Conservation (phyloP, 1,284 basidiomycete genomes). For the Cystobasidium pallidum region DNA sequence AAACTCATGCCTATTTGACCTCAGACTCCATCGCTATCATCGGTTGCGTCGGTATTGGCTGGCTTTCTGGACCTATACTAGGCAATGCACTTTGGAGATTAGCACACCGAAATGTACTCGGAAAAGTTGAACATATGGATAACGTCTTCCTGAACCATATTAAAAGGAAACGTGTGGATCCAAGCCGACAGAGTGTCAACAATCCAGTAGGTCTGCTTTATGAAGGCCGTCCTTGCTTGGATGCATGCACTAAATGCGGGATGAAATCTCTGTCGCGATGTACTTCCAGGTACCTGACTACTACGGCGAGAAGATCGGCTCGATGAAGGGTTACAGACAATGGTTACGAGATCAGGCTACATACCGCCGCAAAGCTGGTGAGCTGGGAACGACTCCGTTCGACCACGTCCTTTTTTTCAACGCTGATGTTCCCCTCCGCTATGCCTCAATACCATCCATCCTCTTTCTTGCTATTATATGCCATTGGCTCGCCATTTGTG, state of each 20-base stretch:
- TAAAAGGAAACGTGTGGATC: constrained; percentile 50
- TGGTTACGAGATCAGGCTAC: constrained; percentile 49
- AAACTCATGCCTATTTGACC: not conserved
- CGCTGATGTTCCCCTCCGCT: no score
- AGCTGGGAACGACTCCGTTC: not conserved
- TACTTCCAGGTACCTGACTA: constrained; percentile 48
- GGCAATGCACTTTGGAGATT: constrained; percentile 49
- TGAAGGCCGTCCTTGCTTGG: no score
- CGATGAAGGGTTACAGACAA: constrained; percentile 48
- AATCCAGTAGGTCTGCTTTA: constrained; percentile 48
- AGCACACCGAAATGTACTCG: constrained; percentile 45
- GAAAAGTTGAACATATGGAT: constrained; percentile 52
- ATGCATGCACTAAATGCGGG: not conserved
- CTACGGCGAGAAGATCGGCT: constrained; percentile 51
- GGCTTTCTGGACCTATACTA: constrained; percentile 51
- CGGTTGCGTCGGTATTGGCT: constrained; percentile 50
- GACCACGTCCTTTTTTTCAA: no score
- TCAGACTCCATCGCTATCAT: constrained; percentile 46
- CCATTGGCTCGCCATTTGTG: no score
- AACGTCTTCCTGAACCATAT: constrained; percentile 52
- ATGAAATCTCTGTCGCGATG: no score
- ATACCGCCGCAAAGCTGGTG: constrained; percentile 49
- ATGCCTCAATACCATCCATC: no score
- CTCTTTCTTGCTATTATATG: no score
- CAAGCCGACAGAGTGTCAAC: constrained; percentile 48